phyloP scores from a whole-genome alignment of 495 filamentous ascomycete genomes.

The Lindgomyces ingoldianus region DNA sequence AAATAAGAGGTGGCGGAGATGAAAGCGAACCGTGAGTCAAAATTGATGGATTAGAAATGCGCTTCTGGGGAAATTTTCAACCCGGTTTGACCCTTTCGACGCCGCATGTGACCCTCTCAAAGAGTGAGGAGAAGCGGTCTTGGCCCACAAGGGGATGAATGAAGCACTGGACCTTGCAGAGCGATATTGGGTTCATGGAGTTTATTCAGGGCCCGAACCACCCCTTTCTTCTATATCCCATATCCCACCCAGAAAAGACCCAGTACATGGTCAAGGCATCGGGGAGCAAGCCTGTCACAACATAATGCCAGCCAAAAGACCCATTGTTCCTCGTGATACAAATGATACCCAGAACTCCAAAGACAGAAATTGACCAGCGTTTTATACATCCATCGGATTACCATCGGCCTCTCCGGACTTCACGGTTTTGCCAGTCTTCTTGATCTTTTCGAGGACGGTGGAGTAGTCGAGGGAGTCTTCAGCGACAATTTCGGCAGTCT shows the following conservation, averaged over 20 bases:
- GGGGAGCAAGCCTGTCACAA: neutral
- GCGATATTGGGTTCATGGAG: neutral
- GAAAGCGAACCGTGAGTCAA: slow-evolving; percentile 23
- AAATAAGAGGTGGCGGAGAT: neutral
- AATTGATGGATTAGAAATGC: slow-evolving; percentile 17
- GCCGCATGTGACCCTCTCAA: neutral
- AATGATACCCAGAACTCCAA: neutral
- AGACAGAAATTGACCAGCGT: neutral
- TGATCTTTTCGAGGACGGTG: slow-evolving; percentile 81
- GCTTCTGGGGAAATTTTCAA: neutral
- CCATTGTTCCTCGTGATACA: no score
- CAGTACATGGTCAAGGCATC: neutral
- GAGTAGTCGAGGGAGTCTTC: slow-evolving; percentile 67
- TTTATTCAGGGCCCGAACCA: neutral
- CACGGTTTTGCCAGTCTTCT: slow-evolving; percentile 94
- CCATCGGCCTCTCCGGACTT: slow-evolving; percentile 67
- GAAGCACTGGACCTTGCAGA: neutral
- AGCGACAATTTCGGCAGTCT: slow-evolving; percentile 73
- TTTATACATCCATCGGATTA: slow-evolving; percentile 23
- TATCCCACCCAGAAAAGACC: neutral
- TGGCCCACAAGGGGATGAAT: no score
- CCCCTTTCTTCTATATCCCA: neutral
- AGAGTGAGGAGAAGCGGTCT: no score
- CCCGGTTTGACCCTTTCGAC: slow-evolving; percentile 9
- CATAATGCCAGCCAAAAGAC: no score